Evolutionary conservation across 805 yeast genomes (phyloP).

Genomic region (Wickerhamiella brachini): DNA sequence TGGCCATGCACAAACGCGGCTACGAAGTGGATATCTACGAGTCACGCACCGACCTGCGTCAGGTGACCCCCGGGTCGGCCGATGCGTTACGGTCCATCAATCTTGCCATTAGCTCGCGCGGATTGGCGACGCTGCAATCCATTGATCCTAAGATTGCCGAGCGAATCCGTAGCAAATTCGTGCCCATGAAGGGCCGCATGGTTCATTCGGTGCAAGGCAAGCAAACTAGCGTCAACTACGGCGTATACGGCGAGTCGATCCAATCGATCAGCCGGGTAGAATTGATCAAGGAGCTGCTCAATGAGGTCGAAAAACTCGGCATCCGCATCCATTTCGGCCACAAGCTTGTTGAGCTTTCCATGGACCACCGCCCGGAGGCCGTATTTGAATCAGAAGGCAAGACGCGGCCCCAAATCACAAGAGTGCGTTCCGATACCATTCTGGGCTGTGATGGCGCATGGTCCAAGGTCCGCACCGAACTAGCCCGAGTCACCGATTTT

Average conservation of each 20-base stretch:
- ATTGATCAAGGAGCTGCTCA: constrained; percentile 50
- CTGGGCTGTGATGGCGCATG: constrained; percentile 83
- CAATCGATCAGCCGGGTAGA: constrained; percentile 71
- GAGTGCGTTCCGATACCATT: constrained; percentile 37
- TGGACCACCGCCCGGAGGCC: constrained; percentile 9
- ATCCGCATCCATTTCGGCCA: constrained; percentile 40
- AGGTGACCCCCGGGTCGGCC: background rate
- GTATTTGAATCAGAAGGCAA: constrained; percentile 13
- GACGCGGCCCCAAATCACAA: background rate
- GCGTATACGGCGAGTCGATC: constrained; percentile 67
- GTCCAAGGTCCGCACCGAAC: constrained; percentile 54
- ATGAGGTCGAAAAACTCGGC: constrained; percentile 41
- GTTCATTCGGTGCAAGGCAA: constrained; percentile 56
- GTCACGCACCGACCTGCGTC: constrained; percentile 54
- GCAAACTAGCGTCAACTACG: constrained; percentile 60
- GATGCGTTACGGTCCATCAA: constrained; percentile 44
- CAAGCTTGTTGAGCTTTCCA: constrained; percentile 31
- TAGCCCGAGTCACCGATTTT: constrained; percentile 57
- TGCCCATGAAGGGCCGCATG: constrained; percentile 87
- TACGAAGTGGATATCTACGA: constrained; percentile 62
- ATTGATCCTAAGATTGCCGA: constrained; percentile 48
- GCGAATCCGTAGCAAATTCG: constrained; percentile 42
- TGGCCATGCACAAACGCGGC: constrained; percentile 65
- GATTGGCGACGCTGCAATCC: constrained; percentile 51
- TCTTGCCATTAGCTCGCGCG: constrained; percentile 77